Base-by-base conservation (phyloP, 768 basidiomycete species). In the Holtermannia corniformis region DNA sequence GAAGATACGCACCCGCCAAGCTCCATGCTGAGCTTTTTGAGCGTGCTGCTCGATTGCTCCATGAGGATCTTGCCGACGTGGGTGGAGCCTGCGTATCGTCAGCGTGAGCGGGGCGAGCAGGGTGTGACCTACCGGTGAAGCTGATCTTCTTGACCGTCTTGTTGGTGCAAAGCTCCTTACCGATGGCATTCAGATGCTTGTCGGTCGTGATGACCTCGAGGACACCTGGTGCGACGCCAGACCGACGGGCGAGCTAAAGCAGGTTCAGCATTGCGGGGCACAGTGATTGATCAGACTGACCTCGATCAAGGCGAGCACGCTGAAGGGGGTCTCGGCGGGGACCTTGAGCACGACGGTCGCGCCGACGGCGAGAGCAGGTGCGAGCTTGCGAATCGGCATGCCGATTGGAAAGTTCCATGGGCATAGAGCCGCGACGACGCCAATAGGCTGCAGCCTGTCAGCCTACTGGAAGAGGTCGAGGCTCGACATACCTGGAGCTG, bases 291-390 rank as follows among this genome's bases (percentile, higher is more conserved):
- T n/a, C n/a, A 0, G 32, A 50, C 71, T 45, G 63, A 87, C 88
- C 77, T 95, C 92, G n/a, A 82, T 84, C 20, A 96, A 77, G 3
- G 93, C 95, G 11, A 97, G 79, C 7, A 83, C 82, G 25, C 88
- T 89, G 75, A 88, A 95, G 1, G 95, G 95, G 0, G 95, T 89
- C 73, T 99, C 95, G 0, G 89, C 80, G 0, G 95, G 84, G 1
- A 92, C 92, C 63, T 97, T 97, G 71, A 96, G 83, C 44, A 99
- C 91, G 0, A 83, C 79, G 0, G 93, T 95, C 69, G 93, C 96
- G n/a, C 95, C 95, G 14, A 90, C 90, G 1, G 92, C 93, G 14
- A 97, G 79, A 81, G 63, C 70, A 7, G 72, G 73, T 14, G 63
- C 67, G 41, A 72, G 51, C 58, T 73, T 74, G 45, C 75, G 50